Conservation (phyloP, 805 yeast genomes). For the Ogataea thermomethanolica region DNA sequence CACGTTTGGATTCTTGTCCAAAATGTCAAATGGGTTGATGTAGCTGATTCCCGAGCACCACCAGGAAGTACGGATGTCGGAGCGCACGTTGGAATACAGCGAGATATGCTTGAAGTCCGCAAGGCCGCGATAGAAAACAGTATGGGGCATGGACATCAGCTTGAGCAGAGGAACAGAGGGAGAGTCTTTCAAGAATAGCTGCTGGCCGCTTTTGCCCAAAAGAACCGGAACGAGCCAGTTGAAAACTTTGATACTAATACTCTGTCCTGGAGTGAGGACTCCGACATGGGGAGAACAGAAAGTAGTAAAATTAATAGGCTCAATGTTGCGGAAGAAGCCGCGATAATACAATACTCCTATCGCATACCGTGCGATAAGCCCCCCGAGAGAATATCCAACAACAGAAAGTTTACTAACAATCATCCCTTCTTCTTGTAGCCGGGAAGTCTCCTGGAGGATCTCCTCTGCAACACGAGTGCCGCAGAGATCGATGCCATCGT, state of each 20-base stretch:
- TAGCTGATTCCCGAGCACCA: slow-evolving; percentile 73
- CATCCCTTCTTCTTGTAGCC: slow-evolving; percentile 18
- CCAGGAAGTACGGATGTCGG: slow-evolving; percentile 80
- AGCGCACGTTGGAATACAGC: slow-evolving; percentile 71
- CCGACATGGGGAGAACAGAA: slow-evolving; percentile 74
- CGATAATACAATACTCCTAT: slow-evolving; percentile 63
- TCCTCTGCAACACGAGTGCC: slow-evolving; percentile 74
- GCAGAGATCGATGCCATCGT: slow-evolving; percentile 85
- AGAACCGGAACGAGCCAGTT: slow-evolving; percentile 62
- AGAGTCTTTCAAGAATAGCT: slow-evolving; percentile 61
- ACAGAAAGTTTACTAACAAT: slow-evolving; percentile 66
- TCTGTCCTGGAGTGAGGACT: slow-evolving; percentile 54
- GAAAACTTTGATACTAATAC: slow-evolving; percentile 49
- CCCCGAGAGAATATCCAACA: slow-evolving; percentile 88
- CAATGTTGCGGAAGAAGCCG: slow-evolving; percentile 49
- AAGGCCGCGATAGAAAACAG: slow-evolving; percentile 59
- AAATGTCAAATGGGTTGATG: slow-evolving; percentile 53
- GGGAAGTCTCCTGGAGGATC: slow-evolving; percentile 42
- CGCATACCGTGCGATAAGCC: slow-evolving; percentile 76
- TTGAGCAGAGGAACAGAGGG: slow-evolving; percentile 48
- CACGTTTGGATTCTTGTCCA: slow-evolving; percentile 32
- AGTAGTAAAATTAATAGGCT: slow-evolving; percentile 56
- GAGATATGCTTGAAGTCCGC: slow-evolving; percentile 48
- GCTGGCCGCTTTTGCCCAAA: slow-evolving; percentile 70
- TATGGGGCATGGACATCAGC: slow-evolving; percentile 60